Conservation (phyloP, 2,329 filamentous ascomycete genomes). For the Capronia americana region DNA sequence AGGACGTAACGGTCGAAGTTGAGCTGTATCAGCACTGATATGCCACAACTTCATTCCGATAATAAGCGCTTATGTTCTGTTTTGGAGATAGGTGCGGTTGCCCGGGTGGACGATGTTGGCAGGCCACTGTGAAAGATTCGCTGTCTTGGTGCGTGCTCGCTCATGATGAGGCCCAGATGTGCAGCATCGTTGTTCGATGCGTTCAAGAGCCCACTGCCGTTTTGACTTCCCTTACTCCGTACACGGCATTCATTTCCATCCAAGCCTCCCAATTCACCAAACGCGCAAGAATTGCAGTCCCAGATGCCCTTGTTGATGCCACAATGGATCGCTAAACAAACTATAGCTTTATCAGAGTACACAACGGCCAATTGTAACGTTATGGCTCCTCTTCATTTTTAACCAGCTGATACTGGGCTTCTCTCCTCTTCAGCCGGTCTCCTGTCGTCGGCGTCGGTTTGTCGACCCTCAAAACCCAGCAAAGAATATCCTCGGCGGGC, state of each 20-base stretch:
- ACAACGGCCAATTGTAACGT: background rate
- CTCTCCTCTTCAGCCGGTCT: conserved; percentile 48
- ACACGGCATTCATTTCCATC: background rate
- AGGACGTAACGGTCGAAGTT: background rate
- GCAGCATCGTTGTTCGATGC: background rate
- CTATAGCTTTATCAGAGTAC: background rate
- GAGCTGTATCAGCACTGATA: background rate
- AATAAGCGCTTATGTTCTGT: background rate
- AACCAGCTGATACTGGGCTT: conserved; percentile 31
- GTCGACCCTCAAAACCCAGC: conserved; percentile 57
- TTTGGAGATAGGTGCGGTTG: background rate
- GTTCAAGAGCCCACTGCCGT: background rate
- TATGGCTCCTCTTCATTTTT: conserved; percentile 33
- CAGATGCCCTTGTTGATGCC: background rate
- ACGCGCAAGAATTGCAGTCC: background rate
- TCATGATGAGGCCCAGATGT: background rate
- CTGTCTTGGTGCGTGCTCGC: background rate
- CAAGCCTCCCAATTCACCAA: background rate
- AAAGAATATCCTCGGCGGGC: conserved; percentile 58
- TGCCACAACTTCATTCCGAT: background rate
- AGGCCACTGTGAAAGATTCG: background rate
- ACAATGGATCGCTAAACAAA: background rate
- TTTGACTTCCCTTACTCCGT: background rate
- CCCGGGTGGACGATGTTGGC: background rate
- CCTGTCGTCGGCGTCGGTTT: conserved; percentile 62